Evolutionary conservation across 805 yeast species (phyloP).

Genomic region (Diddensiella santjacobensis): DNA sequence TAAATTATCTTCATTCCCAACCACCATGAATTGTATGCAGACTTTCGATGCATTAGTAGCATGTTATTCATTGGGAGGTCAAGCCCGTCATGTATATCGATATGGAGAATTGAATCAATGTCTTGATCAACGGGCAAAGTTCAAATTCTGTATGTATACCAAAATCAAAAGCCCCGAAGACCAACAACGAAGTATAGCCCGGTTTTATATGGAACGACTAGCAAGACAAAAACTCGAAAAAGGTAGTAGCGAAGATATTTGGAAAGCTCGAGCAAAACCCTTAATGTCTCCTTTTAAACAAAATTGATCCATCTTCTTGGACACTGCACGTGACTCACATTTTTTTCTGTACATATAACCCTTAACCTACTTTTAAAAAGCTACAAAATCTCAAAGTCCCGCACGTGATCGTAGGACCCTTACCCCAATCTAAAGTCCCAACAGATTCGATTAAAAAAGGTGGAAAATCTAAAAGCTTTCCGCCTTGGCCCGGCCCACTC

Average conservation of each 20-base stretch:
- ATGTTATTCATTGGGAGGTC: slow-evolving; percentile 91
- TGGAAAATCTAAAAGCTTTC: too few relatives aligned
- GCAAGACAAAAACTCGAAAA: slow-evolving; percentile 52
- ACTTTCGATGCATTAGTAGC: slow-evolving; percentile 82
- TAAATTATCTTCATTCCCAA: slow-evolving; percentile 26
- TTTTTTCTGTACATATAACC: too few relatives aligned
- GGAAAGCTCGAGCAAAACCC: slow-evolving; percentile 51
- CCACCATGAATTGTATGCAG: slow-evolving; percentile 68
- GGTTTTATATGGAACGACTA: slow-evolving; percentile 62
- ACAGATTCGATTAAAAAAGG: too few relatives aligned
- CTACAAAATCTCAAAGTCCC: too few relatives aligned
- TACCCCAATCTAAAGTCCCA: too few relatives aligned
- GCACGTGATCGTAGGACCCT: too few relatives aligned
- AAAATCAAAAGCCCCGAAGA: slow-evolving; percentile 53
- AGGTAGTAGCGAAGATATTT: slow-evolving; percentile 82
- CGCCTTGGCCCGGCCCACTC: too few relatives aligned
- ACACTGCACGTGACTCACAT: too few relatives aligned
- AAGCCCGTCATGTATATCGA: slow-evolving; percentile 75
- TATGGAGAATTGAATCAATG: slow-evolving; percentile 77
- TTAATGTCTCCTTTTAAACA: slow-evolving; percentile 39
- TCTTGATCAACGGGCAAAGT: slow-evolving; percentile 61
- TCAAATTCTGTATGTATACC: slow-evolving; percentile 74
- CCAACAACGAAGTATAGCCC: slow-evolving; percentile 51
- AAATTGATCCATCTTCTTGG: too few relatives aligned
- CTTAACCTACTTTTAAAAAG: too few relatives aligned